These are phyloP conservation scores for Xylariaceae sp. DNA, from an alignment of 2,329 filamentous ascomycete genomes.

Conservation along the genomic window DNA sequence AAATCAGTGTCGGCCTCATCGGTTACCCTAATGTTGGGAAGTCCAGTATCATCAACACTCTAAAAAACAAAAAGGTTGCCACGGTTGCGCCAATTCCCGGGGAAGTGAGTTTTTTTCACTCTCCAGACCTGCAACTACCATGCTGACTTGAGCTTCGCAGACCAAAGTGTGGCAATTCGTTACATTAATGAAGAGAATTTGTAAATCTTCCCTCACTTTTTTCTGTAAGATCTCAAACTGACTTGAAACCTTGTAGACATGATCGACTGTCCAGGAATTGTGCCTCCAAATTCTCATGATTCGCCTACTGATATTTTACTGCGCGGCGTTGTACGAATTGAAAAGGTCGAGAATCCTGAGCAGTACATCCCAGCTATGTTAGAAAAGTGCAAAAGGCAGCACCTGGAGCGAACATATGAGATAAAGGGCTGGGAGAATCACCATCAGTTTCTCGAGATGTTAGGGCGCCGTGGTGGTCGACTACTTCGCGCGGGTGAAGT, in stretches of 20 bases:
- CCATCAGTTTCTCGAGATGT: constrained; percentile 77
- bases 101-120: too few relatives aligned
- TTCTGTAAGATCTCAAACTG: too few relatives aligned
- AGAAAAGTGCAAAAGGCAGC: constrained; percentile 73
- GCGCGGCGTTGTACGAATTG: constrained; percentile 85
- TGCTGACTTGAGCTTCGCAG: too few relatives aligned
- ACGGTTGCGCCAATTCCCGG: constrained; percentile 91
- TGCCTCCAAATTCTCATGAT: constrained; percentile 81
- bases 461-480: constrained; percentile 83
- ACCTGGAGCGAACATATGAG: constrained; percentile 91
- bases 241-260: too few relatives aligned
- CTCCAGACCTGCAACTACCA: too few relatives aligned
- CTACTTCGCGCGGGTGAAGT: constrained; percentile 90
- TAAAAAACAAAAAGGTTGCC: constrained; percentile 91
- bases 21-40: constrained; percentile 92
- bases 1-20: constrained; percentile 88
- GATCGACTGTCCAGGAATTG: constrained; percentile 77
- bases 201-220: constrained; percentile 32
- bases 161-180: constrained; percentile 99
- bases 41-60: constrained; percentile 93
- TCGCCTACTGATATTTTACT: constrained; percentile 84
- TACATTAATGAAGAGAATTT: constrained; percentile 87
- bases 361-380: constrained; percentile 90
- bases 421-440: constrained; percentile 73
- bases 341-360: constrained; percentile 93